These are phyloP conservation scores for Sordaria brevicollis DNA, from an alignment of 495 filamentous ascomycete species.

Conservation along the genomic window DNA sequence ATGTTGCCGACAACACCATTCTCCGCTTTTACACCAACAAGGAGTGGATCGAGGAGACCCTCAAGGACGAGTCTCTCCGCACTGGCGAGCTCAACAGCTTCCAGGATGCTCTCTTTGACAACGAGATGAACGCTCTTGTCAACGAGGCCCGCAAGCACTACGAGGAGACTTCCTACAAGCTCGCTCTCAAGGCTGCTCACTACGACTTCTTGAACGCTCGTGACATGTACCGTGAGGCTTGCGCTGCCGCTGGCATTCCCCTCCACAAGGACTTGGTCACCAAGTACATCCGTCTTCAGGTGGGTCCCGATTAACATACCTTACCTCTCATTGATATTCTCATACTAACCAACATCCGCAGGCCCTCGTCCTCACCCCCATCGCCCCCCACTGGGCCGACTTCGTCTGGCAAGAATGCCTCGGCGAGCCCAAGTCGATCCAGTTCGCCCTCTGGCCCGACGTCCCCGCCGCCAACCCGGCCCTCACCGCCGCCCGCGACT, in stretches of 20 bases:
- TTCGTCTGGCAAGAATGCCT: conserved; percentile 89
- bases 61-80: conserved; percentile 62
- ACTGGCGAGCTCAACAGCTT: conserved; percentile 63
- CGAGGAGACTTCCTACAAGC: conserved; percentile 73
- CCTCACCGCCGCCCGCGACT: conserved; percentile 68
- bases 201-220: conserved; percentile 83
- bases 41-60: conserved; percentile 84
- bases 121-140: conserved; percentile 83
- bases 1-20: conserved; percentile 83
- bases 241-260: conserved; percentile 58
- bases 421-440: conserved; percentile 61
- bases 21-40: conserved; percentile 75
- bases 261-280: conserved; percentile 71
- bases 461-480: conserved; percentile 50
- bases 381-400: conserved; percentile 91
- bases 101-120: conserved; percentile 84
- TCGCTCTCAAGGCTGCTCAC: conserved; percentile 78
- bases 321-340: conserved; percentile 31
- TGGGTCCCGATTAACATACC: neutral
- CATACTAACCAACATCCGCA: conserved; percentile 44
- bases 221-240: conserved; percentile 82
- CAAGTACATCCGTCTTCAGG: conserved; percentile 81
- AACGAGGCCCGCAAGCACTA: conserved; percentile 67
- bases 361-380: conserved; percentile 41
- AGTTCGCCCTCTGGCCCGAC: conserved; percentile 66